These are phyloP conservation scores for Knoxdaviesia proteae DNA, from an alignment of 2,329 filamentous ascomycete genomes.

Conservation along the genomic window DNA sequence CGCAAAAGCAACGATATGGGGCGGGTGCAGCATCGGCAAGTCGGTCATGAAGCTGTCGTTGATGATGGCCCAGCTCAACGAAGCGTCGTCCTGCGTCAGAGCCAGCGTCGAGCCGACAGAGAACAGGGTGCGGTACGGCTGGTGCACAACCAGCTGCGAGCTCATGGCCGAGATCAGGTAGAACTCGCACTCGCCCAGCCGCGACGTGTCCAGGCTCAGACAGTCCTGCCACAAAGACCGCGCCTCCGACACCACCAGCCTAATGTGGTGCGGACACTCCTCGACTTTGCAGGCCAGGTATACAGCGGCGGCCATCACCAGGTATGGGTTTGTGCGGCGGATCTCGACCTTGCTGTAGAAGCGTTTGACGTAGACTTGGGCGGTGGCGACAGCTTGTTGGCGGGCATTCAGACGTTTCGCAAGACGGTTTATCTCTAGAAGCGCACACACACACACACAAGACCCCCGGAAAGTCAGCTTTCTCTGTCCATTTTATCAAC, in stretches of 20 bases:
- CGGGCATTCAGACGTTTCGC: constrained; percentile 67
- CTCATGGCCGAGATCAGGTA: constrained; percentile 78
- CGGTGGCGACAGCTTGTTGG: constrained; percentile 84
- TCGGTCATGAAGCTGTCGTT: constrained; percentile 91
- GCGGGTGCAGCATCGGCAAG: constrained; percentile 63
- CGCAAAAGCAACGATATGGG: constrained; percentile 75
- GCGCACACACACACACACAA: constrained; percentile 1
- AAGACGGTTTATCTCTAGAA: constrained; percentile 55
- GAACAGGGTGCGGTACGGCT: constrained; percentile 67
- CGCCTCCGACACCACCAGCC: constrained; percentile 72
- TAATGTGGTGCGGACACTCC: constrained; percentile 89
- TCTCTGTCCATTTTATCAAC: neutral
- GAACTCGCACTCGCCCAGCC: constrained; percentile 87
- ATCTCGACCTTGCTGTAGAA: constrained; percentile 88
- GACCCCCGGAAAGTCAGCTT: neutral
- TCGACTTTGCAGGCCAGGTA: constrained; percentile 98
- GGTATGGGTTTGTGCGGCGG: constrained; percentile 77
- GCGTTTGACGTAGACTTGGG: constrained; percentile 82
- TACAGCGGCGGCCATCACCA: constrained; percentile 78
- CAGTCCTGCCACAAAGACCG: constrained; percentile 68
- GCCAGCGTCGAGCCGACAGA: constrained; percentile 48
- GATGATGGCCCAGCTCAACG: constrained; percentile 61
- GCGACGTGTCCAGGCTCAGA: constrained; percentile 55
- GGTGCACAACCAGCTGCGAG: constrained; percentile 74
- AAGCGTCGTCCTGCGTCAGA: constrained; percentile 57